Conservation (phyloP, 768 basidiomycete genomes). For the Leccinum uliginosum region DNA sequence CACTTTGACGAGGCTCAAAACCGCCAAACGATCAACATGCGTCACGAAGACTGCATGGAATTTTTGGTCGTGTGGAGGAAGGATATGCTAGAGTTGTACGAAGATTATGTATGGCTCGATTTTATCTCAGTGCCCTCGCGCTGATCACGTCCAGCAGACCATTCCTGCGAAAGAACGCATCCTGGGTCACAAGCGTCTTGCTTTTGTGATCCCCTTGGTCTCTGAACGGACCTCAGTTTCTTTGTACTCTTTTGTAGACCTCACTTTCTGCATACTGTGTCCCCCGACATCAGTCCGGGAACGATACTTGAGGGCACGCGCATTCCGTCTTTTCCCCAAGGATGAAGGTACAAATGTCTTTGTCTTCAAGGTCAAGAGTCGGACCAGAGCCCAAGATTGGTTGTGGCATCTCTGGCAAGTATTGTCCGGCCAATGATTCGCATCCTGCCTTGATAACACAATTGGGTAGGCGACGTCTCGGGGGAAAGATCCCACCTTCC, state of each 20-base stretch:
- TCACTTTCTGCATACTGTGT: constrained; percentile 76
- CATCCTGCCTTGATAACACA: not conserved
- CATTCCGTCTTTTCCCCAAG: constrained; percentile 45
- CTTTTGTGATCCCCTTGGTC: constrained; percentile 72
- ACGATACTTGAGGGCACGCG: constrained; percentile 38
- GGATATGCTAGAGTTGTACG: constrained; percentile 76
- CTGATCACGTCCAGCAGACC: constrained; percentile 35
- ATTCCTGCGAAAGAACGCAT: constrained; percentile 67
- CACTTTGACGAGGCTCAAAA: constrained; percentile 67
- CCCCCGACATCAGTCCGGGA: constrained; percentile 45
- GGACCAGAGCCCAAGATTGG: constrained; percentile 84
- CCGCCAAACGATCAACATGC: constrained; percentile 56
- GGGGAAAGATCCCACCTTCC: constrained; percentile 61
- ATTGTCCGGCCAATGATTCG: not conserved
- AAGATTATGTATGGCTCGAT: constrained; percentile 64
- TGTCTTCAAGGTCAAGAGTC: constrained; percentile 76
- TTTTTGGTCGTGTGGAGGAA: constrained; percentile 84
- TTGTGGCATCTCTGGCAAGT: constrained; percentile 79
- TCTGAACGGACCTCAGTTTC: constrained; percentile 64
- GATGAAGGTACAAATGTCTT: constrained; percentile 83
- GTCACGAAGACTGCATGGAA: constrained; percentile 70
- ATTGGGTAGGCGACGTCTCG: constrained; percentile 58
- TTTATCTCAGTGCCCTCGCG: not conserved
- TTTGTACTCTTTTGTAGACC: constrained; percentile 81
- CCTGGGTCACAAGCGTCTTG: constrained; percentile 69